Conservation (phyloP, 352 stramenopile genomes). For the Phytophthora pluvialis region DNA sequence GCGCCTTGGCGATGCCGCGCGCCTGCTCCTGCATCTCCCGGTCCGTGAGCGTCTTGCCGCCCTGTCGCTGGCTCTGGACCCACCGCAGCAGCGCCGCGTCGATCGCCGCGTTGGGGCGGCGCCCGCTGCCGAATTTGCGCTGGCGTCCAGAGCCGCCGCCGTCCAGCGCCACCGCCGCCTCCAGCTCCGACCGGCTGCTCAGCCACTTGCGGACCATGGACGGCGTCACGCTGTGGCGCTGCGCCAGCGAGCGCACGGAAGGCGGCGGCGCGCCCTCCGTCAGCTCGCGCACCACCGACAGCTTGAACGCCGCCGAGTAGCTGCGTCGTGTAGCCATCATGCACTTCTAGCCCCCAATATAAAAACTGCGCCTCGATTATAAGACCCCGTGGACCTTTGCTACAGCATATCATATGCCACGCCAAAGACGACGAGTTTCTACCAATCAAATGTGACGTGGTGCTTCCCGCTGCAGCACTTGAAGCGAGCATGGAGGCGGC, state of each 20-base stretch:
- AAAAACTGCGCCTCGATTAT: slow-evolving; percentile 11
- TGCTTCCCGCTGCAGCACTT: slow-evolving; percentile 7
- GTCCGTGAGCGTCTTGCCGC: slow-evolving; percentile 23
- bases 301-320: slow-evolving; percentile 41
- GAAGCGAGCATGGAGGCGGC: slow-evolving; percentile 31
- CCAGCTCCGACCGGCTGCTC: slow-evolving; percentile 28
- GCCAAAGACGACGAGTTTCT: not conserved
- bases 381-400: slow-evolving; percentile 4
- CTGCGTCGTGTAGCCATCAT: slow-evolving; percentile 28
- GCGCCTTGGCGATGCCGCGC: slow-evolving; percentile 21
- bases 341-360: not conserved
- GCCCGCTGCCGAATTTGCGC: slow-evolving; percentile 39
- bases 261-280: slow-evolving; percentile 1
- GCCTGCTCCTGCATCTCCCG: slow-evolving; percentile 39
- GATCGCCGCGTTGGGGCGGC: slow-evolving; percentile 25
- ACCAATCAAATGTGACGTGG: slow-evolving; percentile 20
- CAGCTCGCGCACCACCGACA: slow-evolving; percentile 36
- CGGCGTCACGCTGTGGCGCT: slow-evolving; percentile 32
- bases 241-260: slow-evolving; percentile 29
- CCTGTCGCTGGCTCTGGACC: slow-evolving; percentile 20
- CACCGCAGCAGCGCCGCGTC: slow-evolving; percentile 34
- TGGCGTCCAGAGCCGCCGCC: slow-evolving; percentile 3
- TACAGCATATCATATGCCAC: not conserved
- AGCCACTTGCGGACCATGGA: slow-evolving; percentile 44
- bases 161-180: slow-evolving; percentile 34